Conservation (phyloP, 371 early-diverging fungal species). For the Mucor saturninus region DNA sequence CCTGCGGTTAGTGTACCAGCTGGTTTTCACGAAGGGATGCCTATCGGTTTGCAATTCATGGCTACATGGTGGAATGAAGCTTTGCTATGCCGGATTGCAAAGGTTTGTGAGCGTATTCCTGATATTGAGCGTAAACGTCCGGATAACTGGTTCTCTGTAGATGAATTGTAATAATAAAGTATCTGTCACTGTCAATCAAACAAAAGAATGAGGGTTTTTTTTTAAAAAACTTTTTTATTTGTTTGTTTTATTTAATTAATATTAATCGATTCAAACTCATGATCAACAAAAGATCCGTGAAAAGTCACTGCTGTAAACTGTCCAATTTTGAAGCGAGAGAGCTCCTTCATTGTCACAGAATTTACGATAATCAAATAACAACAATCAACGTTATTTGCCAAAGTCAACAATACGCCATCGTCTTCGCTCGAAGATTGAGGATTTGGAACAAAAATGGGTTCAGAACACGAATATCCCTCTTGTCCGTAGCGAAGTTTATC, state of each 20-base stretch:
- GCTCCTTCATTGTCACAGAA: slow-evolving; percentile 56
- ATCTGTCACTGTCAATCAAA: too few relatives aligned
- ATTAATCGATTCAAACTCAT: slow-evolving; percentile 30
- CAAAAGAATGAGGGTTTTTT: background rate
- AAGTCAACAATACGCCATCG: slow-evolving; percentile 64
- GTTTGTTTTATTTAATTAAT: slow-evolving; percentile 1
- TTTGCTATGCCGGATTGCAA: slow-evolving; percentile 61
- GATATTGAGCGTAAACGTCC: slow-evolving; percentile 36
- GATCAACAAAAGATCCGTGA: slow-evolving; percentile 56
- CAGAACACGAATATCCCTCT: slow-evolving; percentile 59
- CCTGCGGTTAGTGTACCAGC: slow-evolving; percentile 73
- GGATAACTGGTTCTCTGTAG: slow-evolving; percentile 18
- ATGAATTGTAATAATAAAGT: background rate
- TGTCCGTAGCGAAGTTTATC: background rate
- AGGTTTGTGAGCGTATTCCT: slow-evolving; percentile 49
- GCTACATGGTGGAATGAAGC: slow-evolving; percentile 76
- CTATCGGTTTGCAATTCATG: slow-evolving; percentile 76
- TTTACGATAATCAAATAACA: slow-evolving; percentile 61
- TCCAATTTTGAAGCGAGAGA: slow-evolving; percentile 56
- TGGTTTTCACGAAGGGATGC: slow-evolving; percentile 63
- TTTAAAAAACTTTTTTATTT: background rate
- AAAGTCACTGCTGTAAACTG: slow-evolving; percentile 56
- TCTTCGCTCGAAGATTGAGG: slow-evolving; percentile 57
- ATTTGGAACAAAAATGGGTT: slow-evolving; percentile 68
- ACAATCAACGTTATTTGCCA: slow-evolving; percentile 45